Evolutionary conservation across 108 stramenopile species (phyloP).

Genomic region (Poteriospumella lacustris): DNA sequence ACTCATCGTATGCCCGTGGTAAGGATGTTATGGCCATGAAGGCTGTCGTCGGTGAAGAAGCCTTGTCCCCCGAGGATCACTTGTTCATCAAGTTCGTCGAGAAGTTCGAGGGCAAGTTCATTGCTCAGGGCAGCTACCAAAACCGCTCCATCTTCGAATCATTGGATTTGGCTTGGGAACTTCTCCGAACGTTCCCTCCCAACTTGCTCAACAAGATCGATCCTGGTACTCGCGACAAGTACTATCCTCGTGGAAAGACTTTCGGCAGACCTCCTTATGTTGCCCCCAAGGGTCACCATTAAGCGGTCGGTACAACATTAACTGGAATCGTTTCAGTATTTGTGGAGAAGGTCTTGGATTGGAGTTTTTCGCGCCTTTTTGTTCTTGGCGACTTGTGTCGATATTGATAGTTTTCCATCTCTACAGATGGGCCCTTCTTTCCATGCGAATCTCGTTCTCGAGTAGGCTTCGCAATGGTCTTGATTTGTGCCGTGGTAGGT

Average conservation of each 20-base stretch:
- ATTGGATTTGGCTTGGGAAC: constrained; percentile 95
- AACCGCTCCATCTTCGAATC: constrained; percentile 95
- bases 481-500: no score
- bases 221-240: constrained; percentile 87
- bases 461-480: no score
- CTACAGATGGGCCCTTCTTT: no score
- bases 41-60: constrained; percentile 99
- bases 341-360: no score
- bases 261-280: constrained; percentile 14
- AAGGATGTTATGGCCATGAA: constrained; percentile 99
- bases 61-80: constrained; percentile 97
- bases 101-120: constrained; percentile 96
- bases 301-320: no score
- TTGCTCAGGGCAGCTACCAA: constrained; percentile 96
- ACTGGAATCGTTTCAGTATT: no score
- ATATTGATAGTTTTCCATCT: no score
- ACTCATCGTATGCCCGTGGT: constrained; percentile 97
- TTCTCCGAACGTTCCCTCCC: constrained; percentile 97
- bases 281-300: not conserved
- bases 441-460: no score
- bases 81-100: constrained; percentile 95
- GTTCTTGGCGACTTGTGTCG: no score
- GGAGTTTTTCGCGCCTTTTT: no score
- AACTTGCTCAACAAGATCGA: constrained; percentile 99
- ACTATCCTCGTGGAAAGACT: constrained; percentile 67